Base-by-base conservation (phyloP, 768 basidiomycete species). In the Tylopilus felleus region DNA sequence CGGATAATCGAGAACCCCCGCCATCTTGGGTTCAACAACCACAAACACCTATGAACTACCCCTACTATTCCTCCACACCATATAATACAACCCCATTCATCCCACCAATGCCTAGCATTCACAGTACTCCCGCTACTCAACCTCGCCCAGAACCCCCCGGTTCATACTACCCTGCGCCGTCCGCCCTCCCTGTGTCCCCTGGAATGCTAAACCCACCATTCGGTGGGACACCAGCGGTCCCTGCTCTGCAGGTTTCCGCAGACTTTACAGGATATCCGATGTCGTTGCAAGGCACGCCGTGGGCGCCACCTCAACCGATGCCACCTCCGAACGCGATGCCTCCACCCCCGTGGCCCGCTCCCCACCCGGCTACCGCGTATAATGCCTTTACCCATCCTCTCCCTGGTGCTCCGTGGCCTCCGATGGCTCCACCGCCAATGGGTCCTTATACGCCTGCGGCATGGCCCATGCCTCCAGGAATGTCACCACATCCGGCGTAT, bases 21-120 rank as follows among this genome's bases (percentile, higher is more conserved):
- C 71, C 71, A 1, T 45, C 62, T 23, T 77, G 76, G 76, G 61
- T 71, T 33, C 60, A 69, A 28, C 59, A 65, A 8, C 66, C 71
- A 19, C 72, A 71, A 51, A 58, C 62, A 2, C 65, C 73, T 0
- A 69, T 65, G 51, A 63, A 64, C 42, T 78, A 75, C 51, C 75
- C 77, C 10, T 66, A 64, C 33, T 77, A 77, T 51, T 72, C 74
- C 1, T 52, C 57, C 16, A 70, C 75, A 14, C 76, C 76, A 5
- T 74, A 73, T 33, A 73, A 69, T 35, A 47, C 61, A 3, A 70
- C 72, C 8, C 73, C 73, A 1, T 77, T 73, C 47, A 73, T 78
- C 23, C 76, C 76, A 2, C 58, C 61, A 12, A 64, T 66, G 56
- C 68, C 67, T 8, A 69, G 62, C 36, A 14, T 61, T 17, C 64